These are phyloP conservation scores for Astragalus glycyphyllos DNA, from an alignment of 306 rosid genomes.

Conservation along the genomic window DNA sequence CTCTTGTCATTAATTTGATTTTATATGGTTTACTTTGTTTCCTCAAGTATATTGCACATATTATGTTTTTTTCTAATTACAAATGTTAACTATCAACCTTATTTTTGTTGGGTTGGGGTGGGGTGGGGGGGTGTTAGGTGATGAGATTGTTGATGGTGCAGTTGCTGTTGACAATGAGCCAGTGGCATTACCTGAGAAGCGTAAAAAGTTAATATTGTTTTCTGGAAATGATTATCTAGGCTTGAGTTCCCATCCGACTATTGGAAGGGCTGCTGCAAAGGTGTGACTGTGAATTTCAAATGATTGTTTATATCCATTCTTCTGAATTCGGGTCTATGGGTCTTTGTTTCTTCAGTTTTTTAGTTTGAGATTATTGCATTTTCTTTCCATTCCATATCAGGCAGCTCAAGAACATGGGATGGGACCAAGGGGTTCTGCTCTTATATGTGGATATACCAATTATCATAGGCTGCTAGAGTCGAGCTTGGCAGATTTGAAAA, in stretches of 20 bases:
- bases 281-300: conserved; percentile 47
- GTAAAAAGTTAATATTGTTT: conserved; percentile 69
- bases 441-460: conserved; percentile 90
- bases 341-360: conserved; percentile 25
- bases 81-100: not conserved
- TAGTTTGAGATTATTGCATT: conserved; percentile 26
- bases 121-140: conserved; percentile 66
- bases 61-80: conserved; percentile 25
- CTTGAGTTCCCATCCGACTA: conserved; percentile 86
- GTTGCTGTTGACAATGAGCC: conserved; percentile 43
- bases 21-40: not conserved
- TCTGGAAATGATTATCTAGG: conserved; percentile 97
- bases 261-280: conserved; percentile 81
- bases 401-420: conserved; percentile 86
- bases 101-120: not conserved
- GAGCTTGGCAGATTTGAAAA: conserved; percentile 84
- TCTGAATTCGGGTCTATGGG: not conserved
- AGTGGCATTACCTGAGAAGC: conserved; percentile 44
- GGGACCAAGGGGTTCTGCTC: conserved; percentile 99
- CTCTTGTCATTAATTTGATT: conserved; percentile 16
- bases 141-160: conserved; percentile 54
- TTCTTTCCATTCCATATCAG: conserved; percentile 49
- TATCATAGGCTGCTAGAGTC: conserved; percentile 87
- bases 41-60: not conserved
- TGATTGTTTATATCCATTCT: not conserved